These are phyloP conservation scores for Chrysosporium queenslandicum DNA, from an alignment of 2,329 filamentous ascomycete species.

Conservation along the genomic window DNA sequence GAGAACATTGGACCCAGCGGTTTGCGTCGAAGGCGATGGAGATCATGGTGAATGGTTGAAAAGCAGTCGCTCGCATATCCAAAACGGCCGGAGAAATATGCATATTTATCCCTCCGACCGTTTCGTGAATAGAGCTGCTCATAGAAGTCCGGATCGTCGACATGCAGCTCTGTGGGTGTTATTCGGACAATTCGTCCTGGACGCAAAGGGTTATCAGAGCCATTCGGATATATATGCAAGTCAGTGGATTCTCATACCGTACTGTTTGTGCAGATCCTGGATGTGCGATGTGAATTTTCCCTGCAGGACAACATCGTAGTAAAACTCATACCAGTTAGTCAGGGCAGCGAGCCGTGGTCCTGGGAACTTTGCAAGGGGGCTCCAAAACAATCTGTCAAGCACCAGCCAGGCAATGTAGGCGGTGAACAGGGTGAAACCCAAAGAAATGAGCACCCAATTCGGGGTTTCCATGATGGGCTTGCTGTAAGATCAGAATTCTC, in stretches of 20 bases:
- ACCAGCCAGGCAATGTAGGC: constrained; percentile 11
- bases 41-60: constrained; percentile 18
- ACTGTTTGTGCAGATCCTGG: constrained; percentile 22
- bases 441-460: not conserved
- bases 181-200: constrained; percentile 17
- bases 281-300: constrained; percentile 23
- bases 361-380: constrained; percentile 20
- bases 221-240: not conserved
- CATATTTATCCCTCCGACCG: constrained; percentile 17
- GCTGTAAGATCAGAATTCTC: not conserved
- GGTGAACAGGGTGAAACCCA: not conserved
- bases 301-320: constrained; percentile 21
- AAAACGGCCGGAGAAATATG: constrained; percentile 13
- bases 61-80: constrained; percentile 13
- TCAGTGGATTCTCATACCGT: constrained; percentile 19
- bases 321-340: constrained; percentile 24
- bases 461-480: not conserved
- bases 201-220: not conserved
- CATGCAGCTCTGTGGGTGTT: constrained; percentile 15
- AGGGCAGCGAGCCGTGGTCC: constrained; percentile 20
- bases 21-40: constrained; percentile 18
- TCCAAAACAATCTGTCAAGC: constrained; percentile 19
- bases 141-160: constrained; percentile 18
- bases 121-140: constrained; percentile 19
- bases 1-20: constrained; percentile 21